Evolutionary conservation across 2,329 filamentous ascomycete genomes (phyloP).

Genomic region (Beauveria rudraprayagi): DNA sequence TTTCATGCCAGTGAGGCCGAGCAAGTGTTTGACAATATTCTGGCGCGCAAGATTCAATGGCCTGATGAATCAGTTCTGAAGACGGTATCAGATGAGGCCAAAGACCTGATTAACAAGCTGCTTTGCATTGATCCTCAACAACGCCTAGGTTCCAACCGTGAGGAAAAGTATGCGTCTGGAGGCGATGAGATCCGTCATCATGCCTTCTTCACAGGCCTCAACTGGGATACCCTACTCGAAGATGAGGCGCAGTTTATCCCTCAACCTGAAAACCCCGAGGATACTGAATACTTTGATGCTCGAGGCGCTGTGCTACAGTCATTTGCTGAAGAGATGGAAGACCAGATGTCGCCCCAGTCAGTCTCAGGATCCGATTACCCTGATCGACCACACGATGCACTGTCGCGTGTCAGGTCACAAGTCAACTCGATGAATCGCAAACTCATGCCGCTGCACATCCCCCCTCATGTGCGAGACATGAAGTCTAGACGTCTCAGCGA

Average conservation of each 20-base stretch:
- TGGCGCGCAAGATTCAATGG: constrained; percentile 86
- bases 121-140: constrained; percentile 77
- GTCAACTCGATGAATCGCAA: constrained; percentile 81
- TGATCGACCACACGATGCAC: constrained; percentile 87
- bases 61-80: constrained; percentile 73
- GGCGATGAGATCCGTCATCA: constrained; percentile 88
- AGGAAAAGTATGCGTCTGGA: constrained; percentile 74
- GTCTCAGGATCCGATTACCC: constrained; percentile 67
- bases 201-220: constrained; percentile 77
- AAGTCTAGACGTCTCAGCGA: constrained; percentile 86
- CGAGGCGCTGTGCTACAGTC: constrained; percentile 86
- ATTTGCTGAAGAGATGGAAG: constrained; percentile 91
- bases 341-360: constrained; percentile 68
- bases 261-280: constrained; percentile 84
- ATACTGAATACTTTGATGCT: constrained; percentile 95
- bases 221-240: constrained; percentile 86
- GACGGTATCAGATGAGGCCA: constrained; percentile 71
- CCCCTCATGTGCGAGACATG: constrained; percentile 87
- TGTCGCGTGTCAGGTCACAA: constrained; percentile 82
- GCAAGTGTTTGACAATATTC: constrained; percentile 92
- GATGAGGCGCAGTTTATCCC: constrained; percentile 96
- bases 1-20: constrained; percentile 89
- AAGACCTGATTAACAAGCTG: constrained; percentile 88
- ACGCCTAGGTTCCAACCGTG: constrained; percentile 75
- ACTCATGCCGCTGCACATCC: constrained; percentile 91